phyloP scores from a whole-genome alignment of 257 asterid genomes.

The Anisodus tanguticus region DNA sequence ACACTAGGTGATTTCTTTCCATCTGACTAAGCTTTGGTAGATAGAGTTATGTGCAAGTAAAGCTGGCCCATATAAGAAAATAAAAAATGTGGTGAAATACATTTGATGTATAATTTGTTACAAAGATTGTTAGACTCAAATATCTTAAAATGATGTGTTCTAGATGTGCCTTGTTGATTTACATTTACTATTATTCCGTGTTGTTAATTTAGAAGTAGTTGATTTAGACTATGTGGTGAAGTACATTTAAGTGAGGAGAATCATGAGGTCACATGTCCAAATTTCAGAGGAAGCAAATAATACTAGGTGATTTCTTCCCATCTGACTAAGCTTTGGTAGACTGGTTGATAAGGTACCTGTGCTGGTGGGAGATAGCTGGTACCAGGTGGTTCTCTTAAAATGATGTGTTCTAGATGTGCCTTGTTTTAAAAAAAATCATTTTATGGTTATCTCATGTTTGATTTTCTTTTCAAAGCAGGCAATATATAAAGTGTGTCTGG shows the following conservation, averaged over 20 bases:
- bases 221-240: constrained; percentile 5
- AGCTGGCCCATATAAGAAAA: neutral
- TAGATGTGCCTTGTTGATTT: neutral
- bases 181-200: too few relatives aligned
- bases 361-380: neutral
- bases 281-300: neutral
- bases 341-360: neutral
- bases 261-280: neutral
- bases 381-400: neutral
- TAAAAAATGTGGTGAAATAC: neutral
- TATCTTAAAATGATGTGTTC: constrained; percentile 5
- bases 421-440: neutral
- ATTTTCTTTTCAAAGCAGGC: constrained; percentile 13
- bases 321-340: neutral
- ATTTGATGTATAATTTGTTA: constrained; percentile 3
- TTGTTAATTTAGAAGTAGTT: neutral
- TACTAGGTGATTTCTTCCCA: neutral
- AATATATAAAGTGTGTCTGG: neutral
- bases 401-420: constrained; percentile 3
- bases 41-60: neutral
- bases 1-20: neutral
- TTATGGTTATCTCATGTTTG: neutral
- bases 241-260: neutral
- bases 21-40: neutral
- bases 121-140: neutral